Evolutionary conservation across 805 yeast genomes (phyloP), one percentile per base, ranked within the genome.

Genomic region (Myxozyma kluyveri): DNA sequence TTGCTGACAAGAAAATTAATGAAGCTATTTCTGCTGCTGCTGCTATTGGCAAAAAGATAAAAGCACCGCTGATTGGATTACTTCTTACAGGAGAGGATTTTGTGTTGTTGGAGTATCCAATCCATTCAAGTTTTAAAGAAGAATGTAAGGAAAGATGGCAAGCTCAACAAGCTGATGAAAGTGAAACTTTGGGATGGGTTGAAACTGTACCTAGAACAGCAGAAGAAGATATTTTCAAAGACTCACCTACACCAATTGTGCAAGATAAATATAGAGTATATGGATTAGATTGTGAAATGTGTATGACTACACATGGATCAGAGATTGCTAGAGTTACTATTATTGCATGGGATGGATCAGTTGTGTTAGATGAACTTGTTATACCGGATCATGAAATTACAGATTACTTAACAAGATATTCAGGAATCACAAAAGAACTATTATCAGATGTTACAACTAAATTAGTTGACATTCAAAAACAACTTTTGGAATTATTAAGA

Each of bases 271-370:
- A 47, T 26, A 18, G 39, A 9, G 54, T 85, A 0, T 88, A 80
- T 70, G 93, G 95, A 0, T 59, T 93, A 18, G 99, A 91, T 69
- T 93, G 99, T 73, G 99, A 91, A 69, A 93, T 91, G 88, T 88
- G 96, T 65, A 70, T 75, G 52, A 69, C 90, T 0, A 77, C 72
- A 0, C 56, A 63, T 1, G 89, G 88, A 9, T 75, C 76, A 38
- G 95, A 80, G 1, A 72, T 91, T 37, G 81, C 98, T 0, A 74
- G 97, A 47, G 80, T 87, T 0, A 86, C 96, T 1, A 59, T 93
- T 7, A 77, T 89, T 0, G 78, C 76, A 17, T 49, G 56, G 35
- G 75, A 78, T 3, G 24, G 40, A 7, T 37, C 45, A 21, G 77
- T 83, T 0, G 66, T 91, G 0, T 68, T 84, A 53, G 96, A 90